Evolutionary conservation across 495 filamentous ascomycete genomes (phyloP).

Genomic region (Aspergillus indologenus): DNA sequence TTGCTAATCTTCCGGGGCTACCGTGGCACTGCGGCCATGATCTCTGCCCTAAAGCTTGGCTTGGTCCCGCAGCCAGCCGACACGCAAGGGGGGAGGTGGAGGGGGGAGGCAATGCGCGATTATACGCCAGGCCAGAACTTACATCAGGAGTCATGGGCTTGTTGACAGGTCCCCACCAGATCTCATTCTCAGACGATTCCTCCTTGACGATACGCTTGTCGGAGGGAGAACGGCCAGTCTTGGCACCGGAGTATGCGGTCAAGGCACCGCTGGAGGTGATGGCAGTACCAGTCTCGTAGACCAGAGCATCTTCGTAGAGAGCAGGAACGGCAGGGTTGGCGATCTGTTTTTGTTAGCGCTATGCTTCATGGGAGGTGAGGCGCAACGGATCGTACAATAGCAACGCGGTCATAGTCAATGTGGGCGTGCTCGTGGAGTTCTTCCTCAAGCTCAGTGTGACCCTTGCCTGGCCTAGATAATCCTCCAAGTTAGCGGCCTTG

Average conservation of each 20-base stretch:
- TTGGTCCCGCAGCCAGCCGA: slow-evolving; percentile 24
- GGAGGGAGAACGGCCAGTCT: slow-evolving; percentile 93
- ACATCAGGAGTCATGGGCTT: slow-evolving; percentile 98
- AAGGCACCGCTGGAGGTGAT: slow-evolving; percentile 94
- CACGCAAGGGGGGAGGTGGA: slow-evolving; percentile 18
- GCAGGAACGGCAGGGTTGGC: slow-evolving; percentile 89
- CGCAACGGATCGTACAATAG: slow-evolving; percentile 65
- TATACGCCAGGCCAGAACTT: slow-evolving; percentile 43
- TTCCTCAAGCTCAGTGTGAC: slow-evolving; percentile 96
- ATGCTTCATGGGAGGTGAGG: slow-evolving; percentile 2
- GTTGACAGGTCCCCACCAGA: slow-evolving; percentile 99
- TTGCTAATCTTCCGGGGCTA: neutral
- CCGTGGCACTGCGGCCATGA: neutral
- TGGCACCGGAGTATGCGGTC: slow-evolving; percentile 95
- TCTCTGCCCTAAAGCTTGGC: slow-evolving; percentile 33
- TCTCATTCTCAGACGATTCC: slow-evolving; percentile 77
- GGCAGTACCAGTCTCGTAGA: slow-evolving; percentile 96
- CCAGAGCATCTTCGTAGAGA: slow-evolving; percentile 97
- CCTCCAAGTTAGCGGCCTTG: slow-evolving; percentile 31
- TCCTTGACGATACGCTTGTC: slow-evolving; percentile 98
- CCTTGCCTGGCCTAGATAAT: slow-evolving; percentile 62
- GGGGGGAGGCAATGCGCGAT: slow-evolving; percentile 24
- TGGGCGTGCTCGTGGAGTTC: slow-evolving; percentile 97
- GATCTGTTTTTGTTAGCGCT: slow-evolving; percentile 51
- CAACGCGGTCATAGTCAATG: slow-evolving; percentile 98